Evolutionary conservation across 2,329 filamentous ascomycete species (phyloP), one percentile per base, ranked within the genome.

Genomic region (Fusarium pseudoanthophilum): DNA sequence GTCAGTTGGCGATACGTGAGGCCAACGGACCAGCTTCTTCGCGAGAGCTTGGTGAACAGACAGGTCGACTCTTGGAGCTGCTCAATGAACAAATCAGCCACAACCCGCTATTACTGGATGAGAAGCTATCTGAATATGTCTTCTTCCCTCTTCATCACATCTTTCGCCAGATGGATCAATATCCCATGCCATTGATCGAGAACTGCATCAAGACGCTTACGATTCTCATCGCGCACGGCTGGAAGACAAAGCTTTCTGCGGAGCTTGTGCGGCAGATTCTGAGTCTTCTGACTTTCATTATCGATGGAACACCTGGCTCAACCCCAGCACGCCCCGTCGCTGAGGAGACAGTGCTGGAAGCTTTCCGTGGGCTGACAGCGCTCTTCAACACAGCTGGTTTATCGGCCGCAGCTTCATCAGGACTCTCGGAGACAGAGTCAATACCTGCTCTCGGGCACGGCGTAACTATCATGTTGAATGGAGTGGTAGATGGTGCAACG

Each of bases 111-210:
- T 83, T 85, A 1, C 81, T 98, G 24, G 94, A 98, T 80, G 88
- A 91, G 59, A 95, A 95, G 80, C 85, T 98, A 24, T 94, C 95
- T 20, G 95, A 98, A 84, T 99, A 98, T 85, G 89, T 93, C 78
- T 98, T 98, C 85, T 97, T 98, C 71, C 96, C 96, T 0, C 85
- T 99, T 1, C 95, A 94, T 1, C 92, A 96, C 75, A 90, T 98
- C 43, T 92, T 99, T 77, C 92, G 94, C 66, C 88, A 91, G 71
- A 92, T 93, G 74, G 89, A 92, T 71, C 86, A 88, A 53, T 90
- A 95, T 60, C 91, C 95, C 2, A 88, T 93, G 52, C 88, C 88
- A 40, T 85, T 93, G 45, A 84, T 96, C 13, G 96, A 99, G 80
- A 83, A 93, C 48, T 91, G 92, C 36, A 86, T 98, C 51, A 90